Conservation (phyloP, 2,329 filamentous ascomycete species). For the Penicillium griseofulvum region DNA sequence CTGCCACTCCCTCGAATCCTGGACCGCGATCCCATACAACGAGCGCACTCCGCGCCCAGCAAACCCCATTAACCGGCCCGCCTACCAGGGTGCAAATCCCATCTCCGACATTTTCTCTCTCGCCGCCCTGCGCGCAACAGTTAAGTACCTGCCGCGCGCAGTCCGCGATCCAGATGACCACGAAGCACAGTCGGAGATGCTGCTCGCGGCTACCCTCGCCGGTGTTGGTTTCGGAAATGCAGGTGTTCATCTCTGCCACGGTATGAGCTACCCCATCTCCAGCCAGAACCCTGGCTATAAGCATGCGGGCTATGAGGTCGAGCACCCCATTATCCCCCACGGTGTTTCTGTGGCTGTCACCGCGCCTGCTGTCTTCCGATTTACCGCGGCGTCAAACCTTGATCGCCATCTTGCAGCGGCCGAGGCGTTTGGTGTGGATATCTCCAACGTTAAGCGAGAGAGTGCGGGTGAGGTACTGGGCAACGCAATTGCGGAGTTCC, state of each 20-base stretch:
- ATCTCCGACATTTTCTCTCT: conserved; percentile 97
- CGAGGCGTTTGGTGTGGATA: conserved; percentile 86
- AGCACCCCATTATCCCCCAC: conserved; percentile 81
- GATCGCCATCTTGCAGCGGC: conserved; percentile 87
- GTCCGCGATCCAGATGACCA: conserved; percentile 84
- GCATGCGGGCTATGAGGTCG: conserved; percentile 80
- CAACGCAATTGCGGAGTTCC: conserved; percentile 77
- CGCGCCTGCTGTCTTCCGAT: conserved; percentile 88
- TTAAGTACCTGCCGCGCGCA: conserved; percentile 88
- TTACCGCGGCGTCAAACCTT: conserved; percentile 87
- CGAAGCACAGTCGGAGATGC: conserved; percentile 93
- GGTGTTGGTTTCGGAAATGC: conserved; percentile 98
- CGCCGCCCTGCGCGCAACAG: conserved; percentile 74
- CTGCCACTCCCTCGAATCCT: conserved; percentile 92
- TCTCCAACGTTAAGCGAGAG: conserved; percentile 81
- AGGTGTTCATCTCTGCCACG: conserved; percentile 83
- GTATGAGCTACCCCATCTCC: conserved; percentile 97
- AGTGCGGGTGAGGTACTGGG: conserved; percentile 84
- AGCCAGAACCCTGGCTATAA: conserved; percentile 90
- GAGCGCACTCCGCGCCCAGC: conserved; percentile 78
- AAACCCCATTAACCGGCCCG: conserved; percentile 87
- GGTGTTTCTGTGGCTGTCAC: conserved; percentile 94
- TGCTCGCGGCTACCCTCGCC: conserved; percentile 88
- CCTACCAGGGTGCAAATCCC: conserved; percentile 95
- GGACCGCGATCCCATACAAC: conserved; percentile 94